These are phyloP conservation scores for Zymoseptoria crescenta DNA, from an alignment of 2,329 filamentous ascomycete genomes.

Conservation along the genomic window DNA sequence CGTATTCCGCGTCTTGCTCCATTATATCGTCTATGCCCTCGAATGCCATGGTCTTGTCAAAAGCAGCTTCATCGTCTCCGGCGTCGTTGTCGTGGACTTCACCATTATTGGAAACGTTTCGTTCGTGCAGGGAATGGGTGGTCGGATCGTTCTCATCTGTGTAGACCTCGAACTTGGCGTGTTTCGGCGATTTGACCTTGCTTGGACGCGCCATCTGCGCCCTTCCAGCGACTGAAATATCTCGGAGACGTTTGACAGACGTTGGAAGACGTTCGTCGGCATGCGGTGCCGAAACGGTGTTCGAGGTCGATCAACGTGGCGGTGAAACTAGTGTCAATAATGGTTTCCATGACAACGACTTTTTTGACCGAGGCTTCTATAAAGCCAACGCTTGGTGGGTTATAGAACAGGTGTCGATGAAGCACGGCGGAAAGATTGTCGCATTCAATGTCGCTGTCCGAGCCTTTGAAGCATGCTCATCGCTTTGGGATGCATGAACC, in stretches of 20 bases:
- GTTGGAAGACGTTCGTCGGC: neutral
- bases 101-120: neutral
- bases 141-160: conserved; percentile 7
- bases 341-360: neutral
- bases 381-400: no score
- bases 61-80: neutral
- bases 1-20: conserved; percentile 2
- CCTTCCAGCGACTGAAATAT: neutral
- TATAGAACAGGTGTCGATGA: no score
- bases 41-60: neutral
- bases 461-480: neutral
- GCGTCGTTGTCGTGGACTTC: conserved; percentile 1
- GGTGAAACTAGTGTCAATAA: neutral
- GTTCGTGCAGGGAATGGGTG: neutral
- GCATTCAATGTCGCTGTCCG: no score
- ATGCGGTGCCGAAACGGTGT: neutral
- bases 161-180: conserved; percentile 10
- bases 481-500: neutral
- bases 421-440: no score
- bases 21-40: neutral
- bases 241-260: neutral
- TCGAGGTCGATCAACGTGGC: neutral
- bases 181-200: conserved; percentile 10
- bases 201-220: conserved; percentile 50
- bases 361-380: neutral